Evolutionary conservation across 257 asterid species (phyloP), one percentile per base, ranked within the genome.

Genomic region (Solanum dulcamara): DNA sequence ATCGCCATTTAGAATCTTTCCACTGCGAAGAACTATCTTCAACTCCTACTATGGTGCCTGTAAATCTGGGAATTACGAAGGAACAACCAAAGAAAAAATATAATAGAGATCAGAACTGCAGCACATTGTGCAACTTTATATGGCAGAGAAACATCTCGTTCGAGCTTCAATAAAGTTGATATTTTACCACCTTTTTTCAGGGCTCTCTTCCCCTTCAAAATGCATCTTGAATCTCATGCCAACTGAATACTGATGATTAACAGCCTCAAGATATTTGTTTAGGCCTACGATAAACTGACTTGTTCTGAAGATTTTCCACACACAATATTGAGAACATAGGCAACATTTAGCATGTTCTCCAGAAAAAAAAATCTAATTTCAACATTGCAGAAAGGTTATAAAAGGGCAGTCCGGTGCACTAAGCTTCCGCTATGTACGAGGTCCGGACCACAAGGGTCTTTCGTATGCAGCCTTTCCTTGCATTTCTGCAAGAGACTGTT

Each of bases 171-270:
- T 2, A 28, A 9, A 77, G 37, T 77, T 48, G 53, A 77, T 15
- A 20, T 77, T 48, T 33, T 30, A 17, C 80, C 83, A 94, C 98
- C 98, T 94, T 87, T 91, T 90, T 85, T 94, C 97, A 6, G 96
- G 96, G 87, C 94, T 89, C 85, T 94, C 98, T 57, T 94, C 98
- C 83, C 93, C 97, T 88, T 94, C 98, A 87, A 93, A 94, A 0
- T 89, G 91, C 98, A 92, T 93, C 91, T 92, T 94, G 89, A 91
- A 93, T 90, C 95, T 92, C 91, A 88, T 92, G 85, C 98, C 98
- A 6, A 94, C 93, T 86, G 91, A 94, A 85, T 90, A 92, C 55
- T 85, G 90, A 85, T 91, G 94, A 70, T 86, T 87, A 26, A 90
- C 89, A 66, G 98, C 93, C 88, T 93, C 96, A 1, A 91, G 84